phyloP scores from a whole-genome alignment of 805 yeast species.

The Myxozyma neglecta region DNA sequence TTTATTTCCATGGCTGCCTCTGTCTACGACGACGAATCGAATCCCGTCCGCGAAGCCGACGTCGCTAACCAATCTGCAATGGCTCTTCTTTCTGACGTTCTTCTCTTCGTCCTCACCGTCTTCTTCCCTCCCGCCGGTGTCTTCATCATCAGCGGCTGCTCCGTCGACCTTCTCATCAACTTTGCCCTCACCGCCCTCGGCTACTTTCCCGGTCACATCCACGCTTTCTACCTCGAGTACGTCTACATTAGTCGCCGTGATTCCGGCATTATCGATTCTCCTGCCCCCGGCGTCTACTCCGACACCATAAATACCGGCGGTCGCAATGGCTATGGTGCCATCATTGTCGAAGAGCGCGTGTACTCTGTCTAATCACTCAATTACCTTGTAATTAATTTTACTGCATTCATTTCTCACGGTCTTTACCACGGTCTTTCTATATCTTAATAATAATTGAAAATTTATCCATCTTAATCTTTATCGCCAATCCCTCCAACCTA shows the following conservation, averaged over 20 bases:
- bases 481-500: no score
- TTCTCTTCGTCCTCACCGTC: slow-evolving; percentile 20
- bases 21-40: slow-evolving; percentile 2
- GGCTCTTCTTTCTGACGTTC: slow-evolving; percentile 37
- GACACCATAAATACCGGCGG: slow-evolving; percentile 30
- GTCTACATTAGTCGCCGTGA: slow-evolving; percentile 29
- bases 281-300: slow-evolving; percentile 31
- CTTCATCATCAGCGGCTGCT: slow-evolving; percentile 40
- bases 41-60: slow-evolving; percentile 11
- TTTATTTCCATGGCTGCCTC: background rate
- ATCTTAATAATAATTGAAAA: background rate
- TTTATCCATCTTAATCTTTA: background rate
- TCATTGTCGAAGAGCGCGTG: slow-evolving; percentile 23
- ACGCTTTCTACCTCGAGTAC: slow-evolving; percentile 30
- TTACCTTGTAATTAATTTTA: background rate
- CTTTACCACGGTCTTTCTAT: background rate
- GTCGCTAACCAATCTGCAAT: slow-evolving; percentile 12
- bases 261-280: slow-evolving; percentile 13
- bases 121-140: slow-evolving; percentile 32
- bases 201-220: slow-evolving; percentile 56
- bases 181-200: slow-evolving; percentile 57
- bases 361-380: background rate
- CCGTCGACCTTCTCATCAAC: slow-evolving; percentile 55
- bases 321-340: slow-evolving; percentile 28
- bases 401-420: background rate